Percentiles rank a stretch among this genome's conserved stretches.
phyloP scores from a whole-genome alignment of 495 filamentous ascomycete genomes.

The Alectoria sarmentosa region DNA sequence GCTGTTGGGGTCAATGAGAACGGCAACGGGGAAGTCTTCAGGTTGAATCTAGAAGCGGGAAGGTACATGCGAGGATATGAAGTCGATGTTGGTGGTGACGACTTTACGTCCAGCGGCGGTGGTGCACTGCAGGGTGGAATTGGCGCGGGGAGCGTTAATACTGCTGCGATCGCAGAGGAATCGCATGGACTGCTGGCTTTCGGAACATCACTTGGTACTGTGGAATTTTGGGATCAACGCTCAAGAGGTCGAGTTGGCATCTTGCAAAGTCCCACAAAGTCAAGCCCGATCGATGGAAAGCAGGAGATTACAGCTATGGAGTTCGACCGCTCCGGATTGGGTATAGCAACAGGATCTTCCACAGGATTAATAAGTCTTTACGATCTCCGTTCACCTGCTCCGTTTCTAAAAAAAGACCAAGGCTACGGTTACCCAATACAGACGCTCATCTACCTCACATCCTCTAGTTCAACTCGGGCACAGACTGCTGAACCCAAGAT shows the following conservation, averaged over 20 bases:
- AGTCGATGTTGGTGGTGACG: slow-evolving; percentile 80
- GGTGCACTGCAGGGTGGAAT: slow-evolving; percentile 78
- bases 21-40: slow-evolving; percentile 83
- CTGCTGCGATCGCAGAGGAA: slow-evolving; percentile 78
- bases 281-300: slow-evolving; percentile 42
- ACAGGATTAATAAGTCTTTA: slow-evolving; percentile 87
- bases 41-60: slow-evolving; percentile 83
- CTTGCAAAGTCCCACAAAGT: slow-evolving; percentile 45
- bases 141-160: slow-evolving; percentile 76
- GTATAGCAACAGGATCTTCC: slow-evolving; percentile 79
- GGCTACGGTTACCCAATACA: slow-evolving; percentile 94
- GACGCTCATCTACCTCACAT: slow-evolving; percentile 76
- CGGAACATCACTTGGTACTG: slow-evolving; percentile 89
- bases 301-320: slow-evolving; percentile 80
- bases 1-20: slow-evolving; percentile 80
- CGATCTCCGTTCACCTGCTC: slow-evolving; percentile 82
- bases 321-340: slow-evolving; percentile 79
- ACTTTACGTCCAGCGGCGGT: slow-evolving; percentile 52
- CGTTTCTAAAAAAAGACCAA: slow-evolving; percentile 85
- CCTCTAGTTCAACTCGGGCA: slow-evolving; percentile 54
- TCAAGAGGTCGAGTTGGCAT: slow-evolving; percentile 74
- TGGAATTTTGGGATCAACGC: slow-evolving; percentile 92
- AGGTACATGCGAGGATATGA: slow-evolving; percentile 79
- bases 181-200: slow-evolving; percentile 91
- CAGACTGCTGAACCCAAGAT: slow-evolving; percentile 72